Base-by-base conservation (phyloP, 2,329 filamentous ascomycete species). In the Neofusicoccum ribis region DNA sequence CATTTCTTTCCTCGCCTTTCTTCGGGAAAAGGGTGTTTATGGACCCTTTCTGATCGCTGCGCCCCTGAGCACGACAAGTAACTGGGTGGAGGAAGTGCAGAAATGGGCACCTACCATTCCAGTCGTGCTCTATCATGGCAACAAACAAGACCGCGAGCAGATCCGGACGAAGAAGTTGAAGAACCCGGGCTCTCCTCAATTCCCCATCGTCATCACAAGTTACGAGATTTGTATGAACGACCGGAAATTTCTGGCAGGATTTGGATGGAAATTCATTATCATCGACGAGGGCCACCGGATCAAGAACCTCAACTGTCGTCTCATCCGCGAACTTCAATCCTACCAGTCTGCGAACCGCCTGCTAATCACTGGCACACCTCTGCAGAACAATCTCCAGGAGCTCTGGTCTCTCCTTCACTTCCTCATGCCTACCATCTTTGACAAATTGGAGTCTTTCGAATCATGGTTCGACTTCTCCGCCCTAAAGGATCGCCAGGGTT, bases 381-480 rank as follows among this genome's bases (percentile, higher is more conserved):
- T 99, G 0, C 95, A 99, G 69, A 99, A 99, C 76, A 98, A 98
- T 68, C 84, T 99, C 0, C 90, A 92, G 12, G 95, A 99, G 72
- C 80, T 99, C 0, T 99, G 95, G 95, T 97, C 94, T 0, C 79
- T 99, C 0, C 84, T 99, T 0, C 93, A 99, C 72, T 99, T 99
- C 72, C 82, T 99, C 0, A 85, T 98, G 54, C 95, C 94, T 0
- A 91, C 91, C 44, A 93, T 97, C 37, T 99, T 99, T 71, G 92
- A 93, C 51, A 91, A 97, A 71, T 89, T 96, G 76, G 92, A 96
- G 52, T 92, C 91, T 0, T 99, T 99, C 66, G 92, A 97, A 73
- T 88, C 88, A 1, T 98, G 94, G 93, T 99, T 99, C 68, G 94
- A 99, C 76, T 99, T 99, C 71, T 95, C 91, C 0, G 93, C 93